Evolutionary conservation across 2,329 filamentous ascomycete species (phyloP).

Genomic region (Akanthomyces dipterigenus): DNA sequence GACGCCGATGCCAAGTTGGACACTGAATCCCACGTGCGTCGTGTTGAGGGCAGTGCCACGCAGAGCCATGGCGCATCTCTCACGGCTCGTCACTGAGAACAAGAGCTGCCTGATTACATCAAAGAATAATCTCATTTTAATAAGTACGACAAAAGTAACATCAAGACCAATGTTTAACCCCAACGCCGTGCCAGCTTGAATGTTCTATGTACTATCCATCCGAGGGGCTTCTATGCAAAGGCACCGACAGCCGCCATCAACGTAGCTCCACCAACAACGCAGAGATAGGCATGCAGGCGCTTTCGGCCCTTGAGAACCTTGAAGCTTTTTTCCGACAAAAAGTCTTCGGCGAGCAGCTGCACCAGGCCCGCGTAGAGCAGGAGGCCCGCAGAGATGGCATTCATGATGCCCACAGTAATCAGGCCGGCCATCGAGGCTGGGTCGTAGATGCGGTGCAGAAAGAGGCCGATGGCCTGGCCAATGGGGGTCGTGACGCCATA

Average conservation of each 20-base stretch:
- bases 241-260: conserved; percentile 68
- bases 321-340: conserved; percentile 70
- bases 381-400: conserved; percentile 74
- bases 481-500: conserved; percentile 74
- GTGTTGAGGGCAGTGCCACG: background rate
- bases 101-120: too few species aligned
- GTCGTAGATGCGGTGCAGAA: conserved; percentile 73
- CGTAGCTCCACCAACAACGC: conserved; percentile 57
- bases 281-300: conserved; percentile 54
- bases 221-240: conserved; percentile 47
- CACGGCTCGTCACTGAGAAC: background rate
- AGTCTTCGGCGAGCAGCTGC: conserved; percentile 79
- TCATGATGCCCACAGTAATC: conserved; percentile 80
- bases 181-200: conserved; percentile 5
- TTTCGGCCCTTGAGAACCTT: conserved; percentile 54
- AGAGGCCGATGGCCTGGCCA: conserved; percentile 74
- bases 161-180: background rate
- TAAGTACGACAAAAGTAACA: background rate
- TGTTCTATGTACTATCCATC: background rate
- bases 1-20: background rate
- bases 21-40: background rate
- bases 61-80: background rate
- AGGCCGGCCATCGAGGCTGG: conserved; percentile 69
- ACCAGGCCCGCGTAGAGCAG: conserved; percentile 78
- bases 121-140: background rate